A percentile compares a stretch with the other conserved stretches of the same genome.
Conservation (phyloP, 192 early-diverging fungal genomes). For the Coemansia pectinata region DNA sequence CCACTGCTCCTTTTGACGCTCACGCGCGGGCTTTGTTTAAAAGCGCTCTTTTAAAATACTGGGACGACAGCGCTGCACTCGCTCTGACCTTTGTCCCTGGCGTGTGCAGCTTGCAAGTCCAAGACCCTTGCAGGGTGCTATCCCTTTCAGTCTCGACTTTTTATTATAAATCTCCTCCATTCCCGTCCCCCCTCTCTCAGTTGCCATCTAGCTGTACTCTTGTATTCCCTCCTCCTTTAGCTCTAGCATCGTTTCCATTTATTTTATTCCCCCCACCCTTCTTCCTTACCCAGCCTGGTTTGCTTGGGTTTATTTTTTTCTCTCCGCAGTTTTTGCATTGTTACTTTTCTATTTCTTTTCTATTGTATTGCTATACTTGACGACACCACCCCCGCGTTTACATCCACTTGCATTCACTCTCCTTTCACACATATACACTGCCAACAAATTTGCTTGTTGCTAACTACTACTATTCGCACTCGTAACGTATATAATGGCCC, state of each 20-base stretch:
- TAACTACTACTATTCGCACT: not conserved
- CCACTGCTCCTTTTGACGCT: not conserved
- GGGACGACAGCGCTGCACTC: not conserved
- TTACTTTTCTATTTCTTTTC: not conserved
- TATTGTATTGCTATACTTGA: not conserved
- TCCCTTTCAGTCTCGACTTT: not conserved
- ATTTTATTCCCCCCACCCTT: not conserved
- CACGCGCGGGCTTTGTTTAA: slow-evolving; percentile 3
- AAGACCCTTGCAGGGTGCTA: not conserved
- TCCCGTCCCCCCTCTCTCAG: not conserved
- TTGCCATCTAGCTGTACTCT: not conserved
- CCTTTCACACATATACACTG: not conserved
- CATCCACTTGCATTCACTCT: not conserved
- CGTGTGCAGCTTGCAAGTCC: not conserved
- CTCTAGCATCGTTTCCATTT: not conserved
- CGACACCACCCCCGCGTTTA: not conserved
- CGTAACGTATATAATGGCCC: not conserved
- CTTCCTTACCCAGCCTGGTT: not conserved
- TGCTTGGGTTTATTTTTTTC: slow-evolving; percentile 1
- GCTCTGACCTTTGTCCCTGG: not conserved
- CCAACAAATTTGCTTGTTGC: not conserved
- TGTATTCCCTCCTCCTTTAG: not conserved
- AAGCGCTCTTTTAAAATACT: slow-evolving; percentile 5
- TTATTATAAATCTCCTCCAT: not conserved
- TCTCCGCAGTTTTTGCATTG: slow-evolving; percentile 1